Evolutionary conservation across 495 filamentous ascomycete genomes (phyloP).

Genomic region (Bombardia bombarda): DNA sequence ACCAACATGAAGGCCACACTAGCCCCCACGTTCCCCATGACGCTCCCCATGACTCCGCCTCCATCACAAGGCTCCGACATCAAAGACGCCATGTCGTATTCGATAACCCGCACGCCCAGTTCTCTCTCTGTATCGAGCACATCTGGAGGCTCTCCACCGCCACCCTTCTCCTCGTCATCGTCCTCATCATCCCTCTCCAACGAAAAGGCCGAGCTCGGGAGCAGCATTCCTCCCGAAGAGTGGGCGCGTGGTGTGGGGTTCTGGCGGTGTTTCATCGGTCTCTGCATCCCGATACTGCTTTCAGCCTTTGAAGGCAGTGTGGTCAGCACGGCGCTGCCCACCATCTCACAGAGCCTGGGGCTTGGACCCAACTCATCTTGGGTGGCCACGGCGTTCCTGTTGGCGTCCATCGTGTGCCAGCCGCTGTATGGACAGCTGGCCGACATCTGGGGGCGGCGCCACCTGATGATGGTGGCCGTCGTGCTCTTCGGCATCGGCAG

Average conservation of each 20-base stretch:
- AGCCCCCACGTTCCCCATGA: too few relatives aligned
- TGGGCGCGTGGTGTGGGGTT: constrained; percentile 25
- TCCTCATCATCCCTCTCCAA: constrained; percentile 5
- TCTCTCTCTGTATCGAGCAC: too few relatives aligned
- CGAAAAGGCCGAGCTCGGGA: not conserved
- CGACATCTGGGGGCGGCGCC: constrained; percentile 44
- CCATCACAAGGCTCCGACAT: too few relatives aligned
- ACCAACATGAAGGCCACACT: too few relatives aligned
- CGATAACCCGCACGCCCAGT: too few relatives aligned
- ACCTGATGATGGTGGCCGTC: constrained; percentile 33
- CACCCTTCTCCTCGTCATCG: constrained; percentile 3
- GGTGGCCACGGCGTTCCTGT: constrained; percentile 21
- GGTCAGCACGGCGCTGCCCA: constrained; percentile 41
- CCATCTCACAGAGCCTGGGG: constrained; percentile 26
- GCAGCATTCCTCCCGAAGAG: not conserved
- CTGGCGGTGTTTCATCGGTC: constrained; percentile 31
- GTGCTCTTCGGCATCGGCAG: constrained; percentile 36
- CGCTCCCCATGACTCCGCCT: too few relatives aligned
- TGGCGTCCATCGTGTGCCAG: constrained; percentile 23
- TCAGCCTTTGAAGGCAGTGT: constrained; percentile 45
- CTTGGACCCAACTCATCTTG: constrained; percentile 20
- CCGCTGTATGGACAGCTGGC: constrained; percentile 36
- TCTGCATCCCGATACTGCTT: constrained; percentile 29
- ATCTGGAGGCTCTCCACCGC: too few relatives aligned
- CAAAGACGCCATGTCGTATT: too few relatives aligned